phyloP scores from a whole-genome alignment of 192 early-diverging fungal genomes.

The Dispira simplex region DNA sequence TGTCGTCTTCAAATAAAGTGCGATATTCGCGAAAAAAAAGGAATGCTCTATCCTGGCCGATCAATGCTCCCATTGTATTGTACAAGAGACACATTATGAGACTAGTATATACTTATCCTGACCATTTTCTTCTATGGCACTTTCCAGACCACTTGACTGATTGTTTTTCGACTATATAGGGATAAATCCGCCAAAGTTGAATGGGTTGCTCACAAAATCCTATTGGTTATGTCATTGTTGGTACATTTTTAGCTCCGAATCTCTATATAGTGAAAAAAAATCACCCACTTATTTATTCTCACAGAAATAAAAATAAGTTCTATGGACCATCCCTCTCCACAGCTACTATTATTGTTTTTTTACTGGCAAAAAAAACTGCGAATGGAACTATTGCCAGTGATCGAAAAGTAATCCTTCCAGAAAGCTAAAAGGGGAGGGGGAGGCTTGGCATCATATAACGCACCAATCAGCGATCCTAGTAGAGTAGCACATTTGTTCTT shows the following conservation, averaged over 20 bases:
- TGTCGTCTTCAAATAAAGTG: too few relatives aligned
- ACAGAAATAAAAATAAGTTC: neutral
- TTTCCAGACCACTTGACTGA: neutral
- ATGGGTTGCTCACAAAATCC: too few relatives aligned
- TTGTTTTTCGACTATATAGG: too few relatives aligned
- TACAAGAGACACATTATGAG: neutral
- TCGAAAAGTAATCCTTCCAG: neutral
- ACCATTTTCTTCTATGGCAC: neutral
- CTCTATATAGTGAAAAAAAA: too few relatives aligned
- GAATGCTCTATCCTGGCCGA: neutral
- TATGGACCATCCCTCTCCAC: neutral
- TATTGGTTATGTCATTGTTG: too few relatives aligned
- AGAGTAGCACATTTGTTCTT: too few relatives aligned
- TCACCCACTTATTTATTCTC: neutral
- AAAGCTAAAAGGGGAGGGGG: neutral
- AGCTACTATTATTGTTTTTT: slow-evolving; percentile 1
- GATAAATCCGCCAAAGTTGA: too few relatives aligned
- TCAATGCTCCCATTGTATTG: neutral
- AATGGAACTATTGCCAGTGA: neutral
- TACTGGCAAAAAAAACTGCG: neutral
- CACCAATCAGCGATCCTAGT: neutral
- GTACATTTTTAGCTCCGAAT: too few relatives aligned
- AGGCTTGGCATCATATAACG: neutral
- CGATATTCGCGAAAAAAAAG: neutral
- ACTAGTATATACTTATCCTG: neutral